A percentile compares a stretch with the other conserved stretches of the same genome.
These are phyloP conservation scores for Dactylellina drechsleri DNA, from an alignment of 2,329 filamentous ascomycete genomes.

Conservation along the genomic window DNA sequence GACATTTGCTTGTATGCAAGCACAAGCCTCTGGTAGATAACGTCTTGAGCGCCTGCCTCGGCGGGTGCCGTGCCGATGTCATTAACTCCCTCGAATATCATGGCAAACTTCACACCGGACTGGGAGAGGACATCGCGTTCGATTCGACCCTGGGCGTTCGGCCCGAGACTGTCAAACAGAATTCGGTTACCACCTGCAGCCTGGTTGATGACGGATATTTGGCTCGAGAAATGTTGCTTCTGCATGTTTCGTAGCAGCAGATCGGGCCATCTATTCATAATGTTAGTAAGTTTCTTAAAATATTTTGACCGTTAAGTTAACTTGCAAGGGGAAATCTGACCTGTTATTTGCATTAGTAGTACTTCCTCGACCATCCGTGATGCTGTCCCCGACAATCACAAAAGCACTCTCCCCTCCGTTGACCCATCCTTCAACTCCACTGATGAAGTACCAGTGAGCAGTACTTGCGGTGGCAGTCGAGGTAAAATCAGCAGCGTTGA, in stretches of 20 bases:
- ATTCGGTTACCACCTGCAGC: slow-evolving; percentile 76
- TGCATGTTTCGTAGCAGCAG: slow-evolving; percentile 68
- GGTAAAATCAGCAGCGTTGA: slow-evolving; percentile 65
- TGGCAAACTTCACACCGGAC: slow-evolving; percentile 69
- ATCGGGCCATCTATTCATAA: slow-evolving; percentile 67
- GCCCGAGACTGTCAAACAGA: slow-evolving; percentile 71
- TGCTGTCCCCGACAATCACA: slow-evolving; percentile 71
- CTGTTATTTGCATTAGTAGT: slow-evolving; percentile 71
- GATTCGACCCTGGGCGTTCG: slow-evolving; percentile 70
- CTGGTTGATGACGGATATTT: slow-evolving; percentile 72
- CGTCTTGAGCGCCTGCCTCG: slow-evolving; percentile 63
- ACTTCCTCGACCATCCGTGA: slow-evolving; percentile 73
- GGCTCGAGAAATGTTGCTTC: slow-evolving; percentile 63
- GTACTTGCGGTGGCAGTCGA: slow-evolving; percentile 58
- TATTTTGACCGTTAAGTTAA: not conserved
- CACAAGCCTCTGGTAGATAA: slow-evolving; percentile 67
- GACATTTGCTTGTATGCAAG: slow-evolving; percentile 71
- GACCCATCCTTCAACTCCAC: slow-evolving; percentile 68
- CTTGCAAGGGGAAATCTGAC: slow-evolving; percentile 57
- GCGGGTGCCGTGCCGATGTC: slow-evolving; percentile 70
- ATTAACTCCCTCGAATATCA: slow-evolving; percentile 76
- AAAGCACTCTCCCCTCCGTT: slow-evolving; percentile 64
- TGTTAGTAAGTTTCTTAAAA: slow-evolving; percentile 5
- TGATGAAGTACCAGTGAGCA: slow-evolving; percentile 70
- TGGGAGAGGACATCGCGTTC: slow-evolving; percentile 73